Percentiles rank a stretch among this genome's conserved stretches.
phyloP scores from a whole-genome alignment of 1,284 basidiomycete genomes.

The Coriolopsis trogii region DNA sequence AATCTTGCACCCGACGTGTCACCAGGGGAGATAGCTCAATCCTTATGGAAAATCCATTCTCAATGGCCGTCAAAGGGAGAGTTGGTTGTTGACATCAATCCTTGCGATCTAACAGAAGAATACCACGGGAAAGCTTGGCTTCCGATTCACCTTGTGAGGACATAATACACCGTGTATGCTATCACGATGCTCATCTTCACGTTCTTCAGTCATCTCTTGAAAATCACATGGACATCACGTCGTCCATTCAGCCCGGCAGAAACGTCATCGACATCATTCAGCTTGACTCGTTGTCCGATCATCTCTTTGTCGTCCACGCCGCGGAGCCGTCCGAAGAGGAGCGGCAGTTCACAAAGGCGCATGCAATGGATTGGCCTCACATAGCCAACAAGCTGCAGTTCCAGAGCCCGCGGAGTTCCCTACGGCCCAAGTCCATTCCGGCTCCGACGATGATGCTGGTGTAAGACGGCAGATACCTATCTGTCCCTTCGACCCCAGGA shows the following conservation, averaged over 20 bases:
- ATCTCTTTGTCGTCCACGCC: constrained; percentile 46
- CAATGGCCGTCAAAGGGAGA: constrained; percentile 51
- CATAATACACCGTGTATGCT: too few species aligned
- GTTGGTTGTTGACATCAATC: constrained; percentile 49
- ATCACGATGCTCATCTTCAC: too few species aligned
- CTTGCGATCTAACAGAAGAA: constrained; percentile 26
- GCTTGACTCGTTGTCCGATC: constrained; percentile 41
- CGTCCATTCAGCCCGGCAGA: constrained; percentile 40
- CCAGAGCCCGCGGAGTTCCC: constrained; percentile 1
- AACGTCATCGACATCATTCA: constrained; percentile 52
- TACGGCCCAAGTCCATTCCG: background rate
- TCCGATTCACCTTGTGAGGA: constrained; percentile 43
- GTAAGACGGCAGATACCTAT: too few species aligned
- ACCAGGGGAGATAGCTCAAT: constrained; percentile 35
- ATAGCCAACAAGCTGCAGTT: background rate
- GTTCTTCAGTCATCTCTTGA: too few species aligned
- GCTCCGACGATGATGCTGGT: background rate
- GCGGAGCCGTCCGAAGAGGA: constrained; percentile 17
- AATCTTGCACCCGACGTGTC: constrained; percentile 28
- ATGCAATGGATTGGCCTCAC: constrained; percentile 6
- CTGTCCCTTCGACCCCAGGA: too few species aligned
- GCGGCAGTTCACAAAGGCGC: background rate
- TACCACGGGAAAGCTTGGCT: constrained; percentile 32
- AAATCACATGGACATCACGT: constrained; percentile 44
- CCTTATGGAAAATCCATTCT: constrained; percentile 38